Percentiles rank a stretch among this genome's conserved stretches.
phyloP scores from a whole-genome alignment of 2,329 filamentous ascomycete species.

The Ophiostoma himal-ulmi region DNA sequence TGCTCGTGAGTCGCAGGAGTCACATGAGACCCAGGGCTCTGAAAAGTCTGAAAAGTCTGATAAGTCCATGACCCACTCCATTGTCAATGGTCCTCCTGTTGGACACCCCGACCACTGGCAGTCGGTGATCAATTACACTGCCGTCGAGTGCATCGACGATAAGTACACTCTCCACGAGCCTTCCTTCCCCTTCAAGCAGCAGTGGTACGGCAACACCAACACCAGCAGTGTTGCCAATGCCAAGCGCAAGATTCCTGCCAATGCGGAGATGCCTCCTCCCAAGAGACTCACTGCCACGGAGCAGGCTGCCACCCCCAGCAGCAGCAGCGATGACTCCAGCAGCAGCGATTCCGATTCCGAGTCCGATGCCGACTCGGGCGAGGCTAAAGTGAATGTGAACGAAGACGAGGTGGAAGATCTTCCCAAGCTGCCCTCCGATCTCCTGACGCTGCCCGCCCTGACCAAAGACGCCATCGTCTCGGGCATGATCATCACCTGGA shows the following conservation, averaged over 20 bases:
- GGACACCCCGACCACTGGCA: slow-evolving; percentile 57
- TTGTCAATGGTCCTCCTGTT: background rate
- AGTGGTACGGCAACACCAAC: slow-evolving; percentile 64
- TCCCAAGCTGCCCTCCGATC: slow-evolving; percentile 54
- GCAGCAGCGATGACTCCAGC: background rate
- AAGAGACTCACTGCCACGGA: slow-evolving; percentile 15
- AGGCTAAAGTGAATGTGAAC: background rate
- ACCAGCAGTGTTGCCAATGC: no score
- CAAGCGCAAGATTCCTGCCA: background rate
- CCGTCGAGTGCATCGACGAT: slow-evolving; percentile 77
- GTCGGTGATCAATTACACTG: slow-evolving; percentile 64
- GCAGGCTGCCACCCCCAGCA: background rate
- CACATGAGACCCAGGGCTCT: background rate
- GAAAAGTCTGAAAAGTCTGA: background rate
- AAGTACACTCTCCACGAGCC: slow-evolving; percentile 64
- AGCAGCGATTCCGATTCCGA: background rate
- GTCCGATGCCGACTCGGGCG: background rate
- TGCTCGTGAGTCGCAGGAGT: background rate
- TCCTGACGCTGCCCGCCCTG: slow-evolving; percentile 48
- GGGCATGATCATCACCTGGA: slow-evolving; percentile 65
- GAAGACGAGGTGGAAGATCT: slow-evolving; percentile 49
- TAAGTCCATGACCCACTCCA: background rate
- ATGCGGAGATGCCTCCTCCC: background rate
- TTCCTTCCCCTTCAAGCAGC: slow-evolving; percentile 82
- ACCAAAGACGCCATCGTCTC: slow-evolving; percentile 42